phyloP scores from a whole-genome alignment of 2,329 filamentous ascomycete species.

The Phialemonium atrogriseum region DNA sequence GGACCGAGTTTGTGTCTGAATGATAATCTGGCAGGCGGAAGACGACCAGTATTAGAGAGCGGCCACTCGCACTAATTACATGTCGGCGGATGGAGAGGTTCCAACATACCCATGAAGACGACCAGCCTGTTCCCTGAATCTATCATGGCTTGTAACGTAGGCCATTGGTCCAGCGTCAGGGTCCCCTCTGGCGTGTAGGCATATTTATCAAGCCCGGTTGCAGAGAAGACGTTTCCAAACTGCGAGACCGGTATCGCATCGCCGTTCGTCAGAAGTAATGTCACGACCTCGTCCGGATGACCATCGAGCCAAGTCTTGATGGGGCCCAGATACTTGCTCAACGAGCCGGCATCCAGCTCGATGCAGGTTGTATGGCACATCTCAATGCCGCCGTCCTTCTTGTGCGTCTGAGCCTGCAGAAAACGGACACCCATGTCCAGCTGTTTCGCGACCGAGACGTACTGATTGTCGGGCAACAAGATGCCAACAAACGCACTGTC shows the following conservation, averaged over 20 bases:
- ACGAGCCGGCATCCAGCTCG: slow-evolving; percentile 48
- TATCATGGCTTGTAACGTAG: slow-evolving; percentile 61
- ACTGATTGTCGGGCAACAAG: slow-evolving; percentile 49
- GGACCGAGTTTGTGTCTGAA: slow-evolving; percentile 37
- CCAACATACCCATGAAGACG: slow-evolving; percentile 55
- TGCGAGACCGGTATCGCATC: slow-evolving; percentile 48
- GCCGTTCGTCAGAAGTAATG: slow-evolving; percentile 53
- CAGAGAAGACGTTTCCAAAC: slow-evolving; percentile 45
- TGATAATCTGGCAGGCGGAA: slow-evolving; percentile 45
- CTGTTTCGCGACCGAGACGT: slow-evolving; percentile 47
- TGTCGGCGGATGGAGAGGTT: not conserved
- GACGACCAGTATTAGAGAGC: too few relatives aligned
- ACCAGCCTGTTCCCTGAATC: slow-evolving; percentile 53
- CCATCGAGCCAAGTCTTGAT: slow-evolving; percentile 53
- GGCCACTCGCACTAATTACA: too few relatives aligned
- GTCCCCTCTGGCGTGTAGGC: slow-evolving; percentile 42
- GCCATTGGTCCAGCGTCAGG: slow-evolving; percentile 48
- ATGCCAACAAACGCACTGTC: slow-evolving; percentile 56
- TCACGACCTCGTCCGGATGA: slow-evolving; percentile 54
- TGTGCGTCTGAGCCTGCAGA: slow-evolving; percentile 56
- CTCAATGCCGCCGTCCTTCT: slow-evolving; percentile 39
- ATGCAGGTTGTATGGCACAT: slow-evolving; percentile 59
- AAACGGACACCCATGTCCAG: slow-evolving; percentile 55
- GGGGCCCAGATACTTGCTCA: slow-evolving; percentile 45
- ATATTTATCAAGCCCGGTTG: slow-evolving; percentile 46